Base-by-base conservation (phyloP, 495 filamentous ascomycete species). In the Umbilicaria muhlenbergii region DNA sequence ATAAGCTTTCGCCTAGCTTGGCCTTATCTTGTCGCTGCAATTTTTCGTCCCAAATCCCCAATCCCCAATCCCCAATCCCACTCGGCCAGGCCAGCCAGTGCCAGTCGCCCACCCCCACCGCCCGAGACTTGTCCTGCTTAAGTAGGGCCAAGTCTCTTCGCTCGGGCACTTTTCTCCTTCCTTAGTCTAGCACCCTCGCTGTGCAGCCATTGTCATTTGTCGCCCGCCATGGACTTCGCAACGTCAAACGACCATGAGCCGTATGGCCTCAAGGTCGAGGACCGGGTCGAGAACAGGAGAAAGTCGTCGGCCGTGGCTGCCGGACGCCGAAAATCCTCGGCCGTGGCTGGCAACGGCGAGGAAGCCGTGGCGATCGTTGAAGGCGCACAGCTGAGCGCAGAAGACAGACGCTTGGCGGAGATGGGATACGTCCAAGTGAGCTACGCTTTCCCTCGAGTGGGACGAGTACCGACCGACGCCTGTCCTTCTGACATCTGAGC, bases 371-470 rank as follows among this genome's bases (percentile, higher is more conserved):
- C 46, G 3, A 36, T 41, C 15, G 19, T 55, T 7, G 52, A 57
- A 31, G 39, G 44, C 3, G 32, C 35, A 14, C 43, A 52, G 6
- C 39, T 59, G n/a, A 46, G 34, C 45, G 49, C 34, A 21, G 49
- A 44, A 13, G 56, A 59, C 34, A 45, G 52, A 14, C 40, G 44
- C 15, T 33, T 59, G 38, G 56, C 56, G 12, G 55, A 57, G 39
- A 46, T 57, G 46, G 56, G 56, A n/a, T 59, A 59, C 38, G 38
- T 50, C 17, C 55, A 54, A 41, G 56, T 57, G 41, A 36, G 39
- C 39, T 7, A 28, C 24, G 3, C 3, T 28, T 28, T 10, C 24
- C 24, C 37, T 34, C 16, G n/a, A 19, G 2, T n/a, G 11, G n/a
- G 1, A 39, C 17, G n/a, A 37, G 3, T 40, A 19, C 38, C 28